Evolutionary conservation across 495 filamentous ascomycete genomes (phyloP).

Genomic region (Echria macrotheca): DNA sequence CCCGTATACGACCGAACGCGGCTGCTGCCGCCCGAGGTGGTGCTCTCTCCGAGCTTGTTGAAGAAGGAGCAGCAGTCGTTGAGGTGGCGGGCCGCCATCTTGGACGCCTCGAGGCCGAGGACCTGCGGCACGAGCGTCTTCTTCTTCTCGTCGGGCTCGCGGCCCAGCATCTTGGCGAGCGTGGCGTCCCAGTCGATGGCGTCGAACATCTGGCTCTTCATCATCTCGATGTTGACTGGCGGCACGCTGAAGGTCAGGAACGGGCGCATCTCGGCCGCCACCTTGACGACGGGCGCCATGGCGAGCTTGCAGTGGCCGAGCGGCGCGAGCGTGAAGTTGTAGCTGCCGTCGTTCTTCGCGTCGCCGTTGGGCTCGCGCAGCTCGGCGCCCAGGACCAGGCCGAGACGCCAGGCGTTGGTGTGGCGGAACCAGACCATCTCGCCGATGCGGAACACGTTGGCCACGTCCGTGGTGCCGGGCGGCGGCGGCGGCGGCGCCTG

Average conservation of each 20-base stretch:
- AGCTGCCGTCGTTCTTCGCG: slow-evolving; percentile 16
- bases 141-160: slow-evolving; percentile 12
- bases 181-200: slow-evolving; percentile 29
- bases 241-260: slow-evolving; percentile 45
- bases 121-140: slow-evolving; percentile 19
- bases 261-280: slow-evolving; percentile 36
- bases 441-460: slow-evolving; percentile 35
- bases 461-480: slow-evolving; percentile 20
- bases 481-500: slow-evolving; percentile 8
- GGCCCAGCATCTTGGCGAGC: slow-evolving; percentile 12
- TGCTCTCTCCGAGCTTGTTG: slow-evolving; percentile 21
- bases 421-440: slow-evolving; percentile 42
- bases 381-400: slow-evolving; percentile 27
- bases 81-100: slow-evolving; percentile 35
- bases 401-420: slow-evolving; percentile 34
- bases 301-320: slow-evolving; percentile 22
- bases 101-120: slow-evolving; percentile 40
- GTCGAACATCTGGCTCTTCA: slow-evolving; percentile 23
- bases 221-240: slow-evolving; percentile 14
- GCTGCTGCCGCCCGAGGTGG: slow-evolving; percentile 10
- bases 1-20: slow-evolving; percentile 20
- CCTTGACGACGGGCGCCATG: slow-evolving; percentile 21
- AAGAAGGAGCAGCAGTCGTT: slow-evolving; percentile 41
- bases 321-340: slow-evolving; percentile 22
- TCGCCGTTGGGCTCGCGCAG: slow-evolving; percentile 3